Base-by-base conservation (phyloP, 1,284 basidiomycete genomes). In the Jaminaea rosea region DNA sequence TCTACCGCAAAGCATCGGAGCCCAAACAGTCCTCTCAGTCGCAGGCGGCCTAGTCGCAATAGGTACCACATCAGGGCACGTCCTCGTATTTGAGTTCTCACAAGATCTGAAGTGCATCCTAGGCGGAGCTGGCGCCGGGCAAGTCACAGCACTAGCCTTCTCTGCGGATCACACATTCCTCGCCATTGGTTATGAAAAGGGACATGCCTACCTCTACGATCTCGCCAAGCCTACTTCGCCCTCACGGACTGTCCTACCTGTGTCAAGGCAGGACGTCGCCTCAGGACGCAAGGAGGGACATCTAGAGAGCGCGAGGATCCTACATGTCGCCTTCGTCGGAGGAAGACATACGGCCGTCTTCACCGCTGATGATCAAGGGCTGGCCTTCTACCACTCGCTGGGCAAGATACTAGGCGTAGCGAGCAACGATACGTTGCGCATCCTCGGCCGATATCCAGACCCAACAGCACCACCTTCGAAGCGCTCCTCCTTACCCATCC, bases 321-420 rank as follows among this genome's bases (percentile, higher is more conserved):
- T 87, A 52, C 86, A 82, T 63, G 78, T 99, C 41, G 85, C 84
- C 10, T 99, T 98, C 67, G 83, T 98, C n/a, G 90, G 89, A 6
- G 84, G 84, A 15, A 81, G 93, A 32, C 93, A 96, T 69, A 98
- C 94, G 0, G 91, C 90, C 2, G 82, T 98, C 47, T 83, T 97
- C 31, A 87, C 86, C 9, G 88, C 89, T 1, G 94, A 98, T 72
- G 87, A 92, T 55, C 78, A 82, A 56, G 94, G 94, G 0, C 79
- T 97, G 3, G 87, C 89, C 0, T 98, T 99, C 76, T 97, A 90
- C 74, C 93, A 97, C 75, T 88, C 86, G 49, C 78, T 99, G 2
- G 92, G 94, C 17, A 92, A 89, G 68, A 86, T 98, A 6, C 80
- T 98, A 17, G 96, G 96, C 57, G 86, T 99, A 13, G 90, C 94